Evolutionary conservation across 2,329 filamentous ascomycete species (phyloP).

Genomic region (Ramichloridium luteum): DNA sequence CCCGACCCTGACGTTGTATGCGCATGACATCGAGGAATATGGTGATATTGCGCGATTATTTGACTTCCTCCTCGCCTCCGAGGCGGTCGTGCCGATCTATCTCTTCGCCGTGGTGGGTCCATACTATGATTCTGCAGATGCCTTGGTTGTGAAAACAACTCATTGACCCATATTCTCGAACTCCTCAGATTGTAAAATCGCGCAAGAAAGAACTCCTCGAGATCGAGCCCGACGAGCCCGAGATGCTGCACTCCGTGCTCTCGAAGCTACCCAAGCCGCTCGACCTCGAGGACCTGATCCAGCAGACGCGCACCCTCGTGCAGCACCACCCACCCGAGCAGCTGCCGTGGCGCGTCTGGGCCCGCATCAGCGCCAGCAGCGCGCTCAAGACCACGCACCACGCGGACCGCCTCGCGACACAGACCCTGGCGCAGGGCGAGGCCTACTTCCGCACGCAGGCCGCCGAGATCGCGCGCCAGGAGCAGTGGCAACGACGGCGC

Average conservation of each 20-base stretch:
- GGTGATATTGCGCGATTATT: slow-evolving; percentile 81
- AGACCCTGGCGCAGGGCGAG: slow-evolving; percentile 55
- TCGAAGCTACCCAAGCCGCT: slow-evolving; percentile 75
- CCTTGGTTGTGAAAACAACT: slow-evolving; percentile 2
- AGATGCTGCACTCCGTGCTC: slow-evolving; percentile 82
- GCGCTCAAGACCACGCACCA: slow-evolving; percentile 72
- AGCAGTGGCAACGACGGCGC: slow-evolving; percentile 42
- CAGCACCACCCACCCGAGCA: slow-evolving; percentile 56
- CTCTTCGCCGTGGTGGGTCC: slow-evolving; percentile 56
- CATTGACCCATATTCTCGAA: too few relatives aligned
- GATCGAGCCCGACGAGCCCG: slow-evolving; percentile 68
- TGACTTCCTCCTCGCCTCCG: slow-evolving; percentile 76
- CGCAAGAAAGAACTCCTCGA: slow-evolving; percentile 76
- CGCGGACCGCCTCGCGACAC: slow-evolving; percentile 35
- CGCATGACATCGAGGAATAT: slow-evolving; percentile 87
- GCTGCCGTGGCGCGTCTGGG: slow-evolving; percentile 55
- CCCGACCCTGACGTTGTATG: slow-evolving; percentile 91
- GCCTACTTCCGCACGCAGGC: slow-evolving; percentile 59
- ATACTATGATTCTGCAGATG: not conserved
- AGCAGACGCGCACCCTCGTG: slow-evolving; percentile 52
- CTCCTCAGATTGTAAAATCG: slow-evolving; percentile 59
- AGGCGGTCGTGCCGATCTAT: slow-evolving; percentile 83
- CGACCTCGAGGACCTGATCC: slow-evolving; percentile 66
- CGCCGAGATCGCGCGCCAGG: slow-evolving; percentile 54
- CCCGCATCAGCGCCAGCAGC: slow-evolving; percentile 58